Conservation (phyloP, 352 stramenopile species). For the Thalassiosira livingstoniorum region DNA sequence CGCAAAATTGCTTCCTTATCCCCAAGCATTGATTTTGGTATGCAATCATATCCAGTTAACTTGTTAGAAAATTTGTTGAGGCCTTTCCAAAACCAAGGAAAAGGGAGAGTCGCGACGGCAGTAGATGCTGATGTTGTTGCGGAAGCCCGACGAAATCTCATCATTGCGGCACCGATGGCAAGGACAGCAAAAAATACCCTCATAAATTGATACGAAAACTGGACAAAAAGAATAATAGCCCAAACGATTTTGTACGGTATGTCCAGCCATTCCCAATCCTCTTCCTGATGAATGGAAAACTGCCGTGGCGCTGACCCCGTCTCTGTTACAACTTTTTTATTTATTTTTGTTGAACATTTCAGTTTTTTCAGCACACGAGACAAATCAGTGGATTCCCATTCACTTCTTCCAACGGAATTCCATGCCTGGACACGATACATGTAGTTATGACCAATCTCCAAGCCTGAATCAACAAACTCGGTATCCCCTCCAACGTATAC, state of each 20-base stretch:
- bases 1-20: conserved; percentile 33
- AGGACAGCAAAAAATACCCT: conserved; percentile 40
- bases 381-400: conserved; percentile 56
- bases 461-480: conserved; percentile 48
- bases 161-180: conserved; percentile 43
- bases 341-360: conserved; percentile 41
- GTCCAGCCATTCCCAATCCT: conserved; percentile 27
- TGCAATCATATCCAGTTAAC: conserved; percentile 32
- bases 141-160: conserved; percentile 49
- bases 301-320: neutral
- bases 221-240: conserved; percentile 31
- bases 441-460: conserved; percentile 53
- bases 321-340: neutral
- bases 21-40: conserved; percentile 48
- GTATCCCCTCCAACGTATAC: conserved; percentile 50
- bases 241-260: conserved; percentile 22
- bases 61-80: conserved; percentile 43
- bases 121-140: conserved; percentile 36
- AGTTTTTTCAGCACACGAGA: conserved; percentile 37
- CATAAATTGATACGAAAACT: conserved; percentile 34
- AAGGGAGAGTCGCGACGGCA: conserved; percentile 25
- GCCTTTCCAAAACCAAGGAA: conserved; percentile 53
- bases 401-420: conserved; percentile 55
- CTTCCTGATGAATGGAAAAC: conserved; percentile 1
- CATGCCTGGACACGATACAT: conserved; percentile 63